These are phyloP conservation scores for Iris macrosiphon DNA, from an alignment of 106 monocot genomes.

Conservation along the genomic window DNA sequence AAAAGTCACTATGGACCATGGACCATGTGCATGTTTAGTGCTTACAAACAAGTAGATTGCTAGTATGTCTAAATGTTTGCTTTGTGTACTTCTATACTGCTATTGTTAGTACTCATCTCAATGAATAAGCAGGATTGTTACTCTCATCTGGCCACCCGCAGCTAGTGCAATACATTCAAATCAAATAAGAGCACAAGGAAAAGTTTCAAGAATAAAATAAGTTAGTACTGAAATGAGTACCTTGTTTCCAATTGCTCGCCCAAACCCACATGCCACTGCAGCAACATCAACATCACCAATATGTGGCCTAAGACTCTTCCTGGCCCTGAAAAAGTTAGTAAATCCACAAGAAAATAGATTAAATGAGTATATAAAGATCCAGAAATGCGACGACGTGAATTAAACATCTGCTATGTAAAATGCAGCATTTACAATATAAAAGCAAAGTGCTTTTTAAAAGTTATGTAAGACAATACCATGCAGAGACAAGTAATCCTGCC, in stretches of 20 bases:
- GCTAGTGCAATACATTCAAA: background rate
- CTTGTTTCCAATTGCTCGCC: slow-evolving; percentile 64
- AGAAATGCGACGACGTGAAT: background rate
- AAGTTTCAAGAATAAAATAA: background rate
- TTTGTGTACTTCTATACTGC: background rate
- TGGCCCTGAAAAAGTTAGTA: slow-evolving; percentile 30
- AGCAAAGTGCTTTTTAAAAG: background rate
- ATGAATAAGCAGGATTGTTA: no score
- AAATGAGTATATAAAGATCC: no score
- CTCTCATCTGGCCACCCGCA: background rate
- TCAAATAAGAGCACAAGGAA: background rate
- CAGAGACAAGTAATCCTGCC: slow-evolving; percentile 44
- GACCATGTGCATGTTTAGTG: no score
- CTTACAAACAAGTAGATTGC: background rate
- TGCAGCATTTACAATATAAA: background rate
- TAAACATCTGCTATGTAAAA: background rate
- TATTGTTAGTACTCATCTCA: background rate
- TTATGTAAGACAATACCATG: slow-evolving; percentile 24
- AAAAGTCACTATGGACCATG: no score
- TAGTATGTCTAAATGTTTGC: background rate
- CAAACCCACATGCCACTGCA: slow-evolving; percentile 70
- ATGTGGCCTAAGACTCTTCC: slow-evolving; percentile 31
- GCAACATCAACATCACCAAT: slow-evolving; percentile 74
- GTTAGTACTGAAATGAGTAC: background rate
- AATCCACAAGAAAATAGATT: background rate